Conservation (phyloP, 495 filamentous ascomycete species). For the Lasiosphaeria hispida region DNA sequence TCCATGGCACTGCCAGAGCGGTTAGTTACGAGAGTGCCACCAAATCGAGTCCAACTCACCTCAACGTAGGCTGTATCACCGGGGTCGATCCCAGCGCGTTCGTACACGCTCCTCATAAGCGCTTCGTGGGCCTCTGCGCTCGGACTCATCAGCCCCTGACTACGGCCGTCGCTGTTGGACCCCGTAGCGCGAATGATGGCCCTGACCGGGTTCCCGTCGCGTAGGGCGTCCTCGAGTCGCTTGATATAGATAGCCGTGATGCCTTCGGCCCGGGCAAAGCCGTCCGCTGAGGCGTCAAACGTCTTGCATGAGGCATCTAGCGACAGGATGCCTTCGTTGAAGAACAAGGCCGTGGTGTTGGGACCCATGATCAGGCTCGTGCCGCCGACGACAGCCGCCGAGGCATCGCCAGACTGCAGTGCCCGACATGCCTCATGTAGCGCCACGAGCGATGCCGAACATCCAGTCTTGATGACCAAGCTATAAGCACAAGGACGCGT, state of each 20-base stretch:
- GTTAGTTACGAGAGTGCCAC: no score
- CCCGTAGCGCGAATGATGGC: constrained; percentile 52
- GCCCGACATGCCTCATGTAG: constrained; percentile 42
- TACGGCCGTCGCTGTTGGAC: constrained; percentile 50
- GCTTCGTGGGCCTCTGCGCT: constrained; percentile 46
- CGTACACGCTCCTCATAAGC: constrained; percentile 46
- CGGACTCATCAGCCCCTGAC: constrained; percentile 46
- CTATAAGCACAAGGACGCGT: no score
- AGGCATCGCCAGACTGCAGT: constrained; percentile 40
- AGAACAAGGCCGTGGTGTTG: background rate
- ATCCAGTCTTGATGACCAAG: constrained; percentile 46
- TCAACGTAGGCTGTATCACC: constrained; percentile 12
- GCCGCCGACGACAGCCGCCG: constrained; percentile 42
- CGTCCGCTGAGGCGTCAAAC: constrained; percentile 34
- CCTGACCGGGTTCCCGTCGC: constrained; percentile 49
- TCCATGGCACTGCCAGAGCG: constrained; percentile 33
- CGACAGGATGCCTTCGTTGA: constrained; percentile 13
- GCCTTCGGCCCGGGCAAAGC: constrained; percentile 60
- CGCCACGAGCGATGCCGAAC: constrained; percentile 42
- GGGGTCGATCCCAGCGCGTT: constrained; percentile 4
- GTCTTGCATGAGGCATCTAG: constrained; percentile 31
- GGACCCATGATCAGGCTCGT: constrained; percentile 27
- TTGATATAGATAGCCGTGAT: constrained; percentile 45
- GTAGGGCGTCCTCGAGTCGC: constrained; percentile 45
- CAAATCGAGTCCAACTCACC: no score